A percentile compares a stretch with the other conserved stretches of the same genome.
Conservation (phyloP, 345 rosid genomes). For the Brassica cretica region DNA sequence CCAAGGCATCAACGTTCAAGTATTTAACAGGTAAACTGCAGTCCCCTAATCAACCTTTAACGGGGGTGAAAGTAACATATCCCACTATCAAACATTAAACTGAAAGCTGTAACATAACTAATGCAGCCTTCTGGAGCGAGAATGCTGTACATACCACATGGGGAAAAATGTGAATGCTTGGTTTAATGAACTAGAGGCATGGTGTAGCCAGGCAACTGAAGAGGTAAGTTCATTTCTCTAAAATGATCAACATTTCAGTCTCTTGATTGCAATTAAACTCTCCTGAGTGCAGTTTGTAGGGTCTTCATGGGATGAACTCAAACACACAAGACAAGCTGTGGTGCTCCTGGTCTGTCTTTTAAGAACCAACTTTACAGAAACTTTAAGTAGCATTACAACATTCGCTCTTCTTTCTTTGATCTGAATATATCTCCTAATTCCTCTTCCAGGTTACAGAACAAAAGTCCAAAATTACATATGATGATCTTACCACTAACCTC, state of each 20-base stretch:
- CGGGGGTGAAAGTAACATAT: neutral
- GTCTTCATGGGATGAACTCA: conserved; percentile 84
- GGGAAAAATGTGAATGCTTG: conserved; percentile 85
- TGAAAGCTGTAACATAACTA: conserved; percentile 7
- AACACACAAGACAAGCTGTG: conserved; percentile 82
- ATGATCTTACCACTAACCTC: conserved; percentile 77
- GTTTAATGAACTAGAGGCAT: conserved; percentile 70
- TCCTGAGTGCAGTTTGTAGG: conserved; percentile 65
- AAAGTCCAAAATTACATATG: conserved; percentile 78
- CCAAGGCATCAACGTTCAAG: conserved; percentile 71
- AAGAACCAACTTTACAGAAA: conserved; percentile 19
- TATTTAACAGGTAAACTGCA: conserved; percentile 70
- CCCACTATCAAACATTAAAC: conserved; percentile 11
- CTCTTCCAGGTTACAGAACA: conserved; percentile 70
- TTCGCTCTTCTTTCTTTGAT: neutral
- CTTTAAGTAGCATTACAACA: conserved; percentile 1
- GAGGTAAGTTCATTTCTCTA: conserved; percentile 51
- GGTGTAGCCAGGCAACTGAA: conserved; percentile 71
- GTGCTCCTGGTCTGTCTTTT: conserved; percentile 68
- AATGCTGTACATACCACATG: conserved; percentile 82
- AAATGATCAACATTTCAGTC: neutral
- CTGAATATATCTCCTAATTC: conserved; percentile 5
- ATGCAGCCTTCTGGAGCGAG: conserved; percentile 76
- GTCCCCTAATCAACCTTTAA: neutral
- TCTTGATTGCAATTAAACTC: neutral